Evolutionary conservation across 2,329 filamentous ascomycete genomes (phyloP).

Genomic region (Pleoardoris graminearum): DNA sequence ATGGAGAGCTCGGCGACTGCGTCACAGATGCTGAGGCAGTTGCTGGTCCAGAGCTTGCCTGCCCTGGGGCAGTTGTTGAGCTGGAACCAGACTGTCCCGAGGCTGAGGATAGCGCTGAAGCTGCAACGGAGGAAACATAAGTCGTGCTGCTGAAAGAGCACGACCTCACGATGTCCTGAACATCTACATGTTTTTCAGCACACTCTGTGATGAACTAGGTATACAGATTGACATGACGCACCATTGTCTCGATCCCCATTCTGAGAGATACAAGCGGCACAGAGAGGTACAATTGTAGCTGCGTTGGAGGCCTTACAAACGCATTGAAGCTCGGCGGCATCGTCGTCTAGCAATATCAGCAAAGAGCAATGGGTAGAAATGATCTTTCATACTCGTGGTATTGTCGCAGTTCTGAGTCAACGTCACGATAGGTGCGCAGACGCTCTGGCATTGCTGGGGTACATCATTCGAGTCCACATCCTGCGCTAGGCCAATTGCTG

Average conservation of each 20-base stretch:
- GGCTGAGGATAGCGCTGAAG: slow-evolving; percentile 12
- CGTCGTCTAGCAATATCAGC: slow-evolving; percentile 17
- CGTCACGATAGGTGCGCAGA: slow-evolving; percentile 31
- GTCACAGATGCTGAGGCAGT: background rate
- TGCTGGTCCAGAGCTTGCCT: background rate
- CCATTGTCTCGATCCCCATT: slow-evolving; percentile 18
- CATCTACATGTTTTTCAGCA: slow-evolving; percentile 19
- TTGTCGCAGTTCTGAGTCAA: slow-evolving; percentile 31
- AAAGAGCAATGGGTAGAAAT: background rate
- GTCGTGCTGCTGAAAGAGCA: slow-evolving; percentile 35
- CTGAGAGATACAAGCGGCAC: slow-evolving; percentile 35
- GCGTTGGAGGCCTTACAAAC: slow-evolving; percentile 34
- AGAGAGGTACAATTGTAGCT: slow-evolving; percentile 29
- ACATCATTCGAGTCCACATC: slow-evolving; percentile 39
- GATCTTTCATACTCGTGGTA: slow-evolving; percentile 18
- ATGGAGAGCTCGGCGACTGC: background rate
- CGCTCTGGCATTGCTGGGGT: slow-evolving; percentile 30
- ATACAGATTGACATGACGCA: background rate
- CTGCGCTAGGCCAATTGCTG: slow-evolving; percentile 26
- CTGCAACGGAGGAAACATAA: slow-evolving; percentile 22
- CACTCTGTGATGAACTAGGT: too few species aligned
- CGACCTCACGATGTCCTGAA: slow-evolving; percentile 33
- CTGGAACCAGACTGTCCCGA: slow-evolving; percentile 9
- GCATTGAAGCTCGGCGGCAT: slow-evolving; percentile 30
- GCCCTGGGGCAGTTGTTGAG: background rate